Evolutionary conservation across 2,329 filamentous ascomycete genomes (phyloP), one percentile per base, ranked within the genome.

Genomic region (Sporothrix humicola): DNA sequence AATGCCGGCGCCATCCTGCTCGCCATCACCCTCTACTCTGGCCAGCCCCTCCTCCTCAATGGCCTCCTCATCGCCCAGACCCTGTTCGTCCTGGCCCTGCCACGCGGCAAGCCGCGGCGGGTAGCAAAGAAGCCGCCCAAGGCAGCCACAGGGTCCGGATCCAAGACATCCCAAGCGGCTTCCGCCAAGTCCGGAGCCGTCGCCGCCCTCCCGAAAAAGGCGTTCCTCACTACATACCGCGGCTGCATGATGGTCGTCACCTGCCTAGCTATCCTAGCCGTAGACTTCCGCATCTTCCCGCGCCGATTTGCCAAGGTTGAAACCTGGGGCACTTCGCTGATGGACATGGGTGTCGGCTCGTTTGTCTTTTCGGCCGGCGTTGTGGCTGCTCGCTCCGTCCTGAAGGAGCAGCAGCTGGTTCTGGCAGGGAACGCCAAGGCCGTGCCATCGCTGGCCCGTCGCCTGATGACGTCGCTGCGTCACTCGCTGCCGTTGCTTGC

Each of bases 251-350:
- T 99, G 87, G 87, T 97, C 69, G 87, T 93, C 77, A 99, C 96
- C 8, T 97, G 93, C 79, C 84, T 96, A 63, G 93, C 94, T 71
- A 98, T 99, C 77, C 87, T 99, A n/a, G 96, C 96, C 17, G 96
- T 99, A 70, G 96, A 99, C 82, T 99, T 99, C 81, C 90, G 87
- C 20, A 86, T 98, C 74, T 99, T 99, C 79, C 96, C 96, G 2
- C 90, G 96, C 42, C 91, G 96, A 46, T 98, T 98, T 81, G 96
- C 94, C 73, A 99, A 99, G 84, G 96, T 97, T 2, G 96, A 99
- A 83, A 98, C 93, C n/a, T 99, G 96, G 94, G 96, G 96, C 72
- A 98, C 95, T 1, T 98, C 95, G n/a, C 84, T 99, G 75, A 99
- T 99, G 96, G 96, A 99, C 81, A 87, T 98, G 79, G 96, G 96